Conservation (phyloP, 371 early-diverging fungal genomes). For the Actinomortierella wolfii region DNA sequence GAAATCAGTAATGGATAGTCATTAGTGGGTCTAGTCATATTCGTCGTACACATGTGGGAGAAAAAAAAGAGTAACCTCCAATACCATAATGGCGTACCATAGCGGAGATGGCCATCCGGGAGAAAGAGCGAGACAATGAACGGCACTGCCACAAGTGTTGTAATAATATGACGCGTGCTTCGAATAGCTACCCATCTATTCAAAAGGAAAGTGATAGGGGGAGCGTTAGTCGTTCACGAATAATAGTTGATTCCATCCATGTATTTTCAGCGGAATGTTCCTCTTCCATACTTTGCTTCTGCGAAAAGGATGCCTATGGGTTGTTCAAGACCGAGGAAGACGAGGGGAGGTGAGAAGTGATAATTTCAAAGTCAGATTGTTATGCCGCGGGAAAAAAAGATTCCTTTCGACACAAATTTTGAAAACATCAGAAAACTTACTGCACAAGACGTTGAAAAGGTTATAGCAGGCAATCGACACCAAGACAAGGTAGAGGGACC, state of each 20-base stretch:
- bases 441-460: conserved; percentile 21
- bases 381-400: too few relatives aligned
- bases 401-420: too few relatives aligned
- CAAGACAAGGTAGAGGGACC: conserved; percentile 26
- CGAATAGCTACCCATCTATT: conserved; percentile 10
- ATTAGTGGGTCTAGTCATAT: too few relatives aligned
- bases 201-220: conserved; percentile 55
- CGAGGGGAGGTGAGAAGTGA: too few relatives aligned
- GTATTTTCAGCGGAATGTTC: conserved; percentile 21
- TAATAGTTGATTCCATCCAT: conserved; percentile 36
- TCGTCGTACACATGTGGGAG: too few relatives aligned
- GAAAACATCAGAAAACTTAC: not conserved
- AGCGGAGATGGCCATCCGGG: conserved; percentile 57
- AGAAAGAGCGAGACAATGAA: conserved; percentile 21
- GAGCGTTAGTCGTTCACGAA: conserved; percentile 4
- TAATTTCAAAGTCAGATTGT: too few relatives aligned
- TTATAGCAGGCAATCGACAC: conserved; percentile 38
- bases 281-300: conserved; percentile 59
- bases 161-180: conserved; percentile 19
- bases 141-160: conserved; percentile 28
- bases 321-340: too few relatives aligned
- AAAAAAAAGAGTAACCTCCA: too few relatives aligned
- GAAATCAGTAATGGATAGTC: too few relatives aligned
- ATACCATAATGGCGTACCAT: conserved; percentile 21
- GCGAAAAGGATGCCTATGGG: conserved; percentile 20